These are phyloP conservation scores for Populus nigra DNA, from an alignment of 345 rosid species.

Conservation along the genomic window DNA sequence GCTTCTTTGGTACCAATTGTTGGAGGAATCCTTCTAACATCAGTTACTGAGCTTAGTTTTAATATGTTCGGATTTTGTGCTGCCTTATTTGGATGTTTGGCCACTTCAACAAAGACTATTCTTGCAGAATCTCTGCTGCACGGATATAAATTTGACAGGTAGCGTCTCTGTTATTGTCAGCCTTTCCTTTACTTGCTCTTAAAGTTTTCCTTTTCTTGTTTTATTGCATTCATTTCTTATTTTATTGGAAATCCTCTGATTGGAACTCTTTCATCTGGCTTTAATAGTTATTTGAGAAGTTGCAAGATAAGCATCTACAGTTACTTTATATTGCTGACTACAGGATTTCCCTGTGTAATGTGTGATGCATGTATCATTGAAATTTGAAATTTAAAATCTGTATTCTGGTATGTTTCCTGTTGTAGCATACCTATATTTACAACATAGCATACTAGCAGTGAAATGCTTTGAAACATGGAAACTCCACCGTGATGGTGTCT, in stretches of 20 bases:
- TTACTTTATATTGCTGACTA: no score
- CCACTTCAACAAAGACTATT: constrained; percentile 99
- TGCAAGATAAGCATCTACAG: no score
- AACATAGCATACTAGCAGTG: no score
- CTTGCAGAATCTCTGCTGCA: constrained; percentile 96
- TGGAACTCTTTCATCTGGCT: background rate
- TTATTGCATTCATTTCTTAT: background rate
- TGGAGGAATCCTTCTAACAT: constrained; percentile 95
- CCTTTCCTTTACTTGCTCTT: background rate
- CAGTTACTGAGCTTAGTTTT: constrained; percentile 91
- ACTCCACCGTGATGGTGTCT: no score
- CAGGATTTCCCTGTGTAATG: no score
- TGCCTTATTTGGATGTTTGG: constrained; percentile 94
- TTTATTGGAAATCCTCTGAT: background rate
- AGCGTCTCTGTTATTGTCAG: background rate
- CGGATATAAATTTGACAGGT: constrained; percentile 99
- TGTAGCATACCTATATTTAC: no score
- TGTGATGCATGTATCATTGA: no score
- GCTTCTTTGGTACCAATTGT: constrained; percentile 90
- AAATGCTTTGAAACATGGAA: no score
- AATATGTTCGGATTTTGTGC: constrained; percentile 97
- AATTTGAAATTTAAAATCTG: no score
- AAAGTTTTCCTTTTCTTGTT: background rate
- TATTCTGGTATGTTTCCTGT: no score
- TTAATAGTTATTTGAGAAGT: background rate